Evolutionary conservation across 352 stramenopile species (phyloP).

Genomic region (Globisporangium barbulae): DNA sequence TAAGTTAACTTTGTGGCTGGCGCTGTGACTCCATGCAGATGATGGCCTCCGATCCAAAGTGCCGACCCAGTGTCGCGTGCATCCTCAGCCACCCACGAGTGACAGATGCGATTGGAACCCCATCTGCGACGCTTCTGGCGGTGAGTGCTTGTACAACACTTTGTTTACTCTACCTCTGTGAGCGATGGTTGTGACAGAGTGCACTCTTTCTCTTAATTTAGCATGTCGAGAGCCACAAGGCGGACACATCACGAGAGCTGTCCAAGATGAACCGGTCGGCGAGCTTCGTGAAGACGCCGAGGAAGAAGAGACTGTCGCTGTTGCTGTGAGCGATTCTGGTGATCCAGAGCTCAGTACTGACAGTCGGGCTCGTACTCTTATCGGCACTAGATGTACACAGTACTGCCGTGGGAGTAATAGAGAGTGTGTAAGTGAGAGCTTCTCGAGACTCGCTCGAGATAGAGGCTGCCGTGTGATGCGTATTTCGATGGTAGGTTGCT

Average conservation of each 20-base stretch:
- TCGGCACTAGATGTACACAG: no score
- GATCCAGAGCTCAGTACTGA: no score
- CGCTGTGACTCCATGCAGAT: background rate
- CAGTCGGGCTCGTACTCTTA: no score
- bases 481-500: no score
- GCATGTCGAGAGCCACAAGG: slow-evolving; percentile 11
- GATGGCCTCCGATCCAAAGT: slow-evolving; percentile 10
- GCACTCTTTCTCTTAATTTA: slow-evolving; percentile 2
- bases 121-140: background rate
- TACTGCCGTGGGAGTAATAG: no score
- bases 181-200: background rate
- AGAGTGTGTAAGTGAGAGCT: no score
- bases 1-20: background rate
- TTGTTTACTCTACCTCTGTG: background rate
- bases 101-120: background rate
- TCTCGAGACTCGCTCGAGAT: no score
- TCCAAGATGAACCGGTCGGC: slow-evolving; percentile 9
- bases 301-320: slow-evolving; percentile 18
- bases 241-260: background rate
- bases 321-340: background rate
- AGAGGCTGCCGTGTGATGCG: no score
- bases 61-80: slow-evolving; percentile 4
- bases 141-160: background rate
- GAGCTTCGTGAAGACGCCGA: slow-evolving; percentile 17
- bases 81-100: slow-evolving; percentile 3